phyloP scores from a whole-genome alignment of 768 basidiomycete species.

The Tricholoma saponaceum region DNA sequence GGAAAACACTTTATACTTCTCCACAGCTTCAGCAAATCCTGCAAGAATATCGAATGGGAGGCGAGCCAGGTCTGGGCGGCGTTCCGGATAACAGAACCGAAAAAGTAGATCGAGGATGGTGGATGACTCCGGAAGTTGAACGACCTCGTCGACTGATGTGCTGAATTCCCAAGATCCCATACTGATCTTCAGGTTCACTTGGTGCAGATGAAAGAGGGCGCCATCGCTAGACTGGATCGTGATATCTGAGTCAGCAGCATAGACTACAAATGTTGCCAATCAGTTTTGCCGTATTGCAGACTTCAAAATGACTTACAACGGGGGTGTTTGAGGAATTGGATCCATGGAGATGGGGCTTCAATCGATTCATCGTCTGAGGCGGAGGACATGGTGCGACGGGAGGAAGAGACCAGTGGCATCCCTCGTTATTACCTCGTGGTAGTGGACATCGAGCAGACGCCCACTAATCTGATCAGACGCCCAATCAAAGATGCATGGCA shows the following conservation, averaged over 20 bases:
- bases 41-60: neutral
- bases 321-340: too few relatives aligned
- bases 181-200: constrained; percentile 1
- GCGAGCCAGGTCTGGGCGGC: constrained; percentile 1
- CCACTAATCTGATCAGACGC: too few relatives aligned
- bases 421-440: too few relatives aligned
- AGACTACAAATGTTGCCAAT: neutral
- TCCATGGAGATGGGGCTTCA: too few relatives aligned
- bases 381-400: too few relatives aligned
- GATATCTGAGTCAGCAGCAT: neutral
- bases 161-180: neutral
- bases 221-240: constrained; percentile 6
- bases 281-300: neutral
- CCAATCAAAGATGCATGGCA: too few relatives aligned
- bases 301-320: neutral
- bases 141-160: neutral
- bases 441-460: too few relatives aligned
- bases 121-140: neutral
- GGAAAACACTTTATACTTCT: constrained; percentile 1
- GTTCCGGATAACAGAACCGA: constrained; percentile 11
- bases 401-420: too few relatives aligned
- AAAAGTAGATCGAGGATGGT: constrained; percentile 3
- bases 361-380: too few relatives aligned
- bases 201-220: constrained; percentile 6
- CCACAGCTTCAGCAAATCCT: neutral